These are phyloP conservation scores for Zygoascus tannicola DNA, from an alignment of 805 yeast genomes.

Conservation along the genomic window DNA sequence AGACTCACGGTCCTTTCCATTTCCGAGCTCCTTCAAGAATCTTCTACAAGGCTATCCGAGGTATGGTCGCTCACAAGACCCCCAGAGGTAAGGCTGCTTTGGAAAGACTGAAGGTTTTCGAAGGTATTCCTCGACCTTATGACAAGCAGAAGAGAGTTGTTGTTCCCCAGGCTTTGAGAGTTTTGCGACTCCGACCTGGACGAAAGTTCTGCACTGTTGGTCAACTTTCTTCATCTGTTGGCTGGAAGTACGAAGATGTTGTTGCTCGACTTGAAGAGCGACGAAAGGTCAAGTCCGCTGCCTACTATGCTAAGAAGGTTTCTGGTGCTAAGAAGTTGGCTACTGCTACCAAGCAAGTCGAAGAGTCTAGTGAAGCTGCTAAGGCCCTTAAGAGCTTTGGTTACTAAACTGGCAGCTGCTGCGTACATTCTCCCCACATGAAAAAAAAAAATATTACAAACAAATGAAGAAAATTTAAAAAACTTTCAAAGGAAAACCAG, in stretches of 20 bases:
- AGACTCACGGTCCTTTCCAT: conserved; percentile 99
- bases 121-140: conserved; percentile 99
- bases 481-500: too few relatives aligned
- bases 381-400: conserved; percentile 94
- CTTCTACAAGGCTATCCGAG: conserved; percentile 98
- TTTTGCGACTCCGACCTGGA: conserved; percentile 97
- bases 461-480: too few relatives aligned
- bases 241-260: conserved; percentile 99
- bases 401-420: too few relatives aligned
- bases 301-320: conserved; percentile 97
- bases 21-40: conserved; percentile 99
- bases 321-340: conserved; percentile 88
- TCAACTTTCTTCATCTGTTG: conserved; percentile 91
- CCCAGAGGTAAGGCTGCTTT: conserved; percentile 99
- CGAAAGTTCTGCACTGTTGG: conserved; percentile 99
- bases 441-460: too few relatives aligned
- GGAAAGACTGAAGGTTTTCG: conserved; percentile 98
- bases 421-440: too few relatives aligned
- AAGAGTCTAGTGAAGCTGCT: conserved; percentile 74
- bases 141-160: conserved; percentile 99
- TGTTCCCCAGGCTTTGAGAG: conserved; percentile 99
- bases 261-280: conserved; percentile 97
- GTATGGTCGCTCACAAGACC: conserved; percentile 99
- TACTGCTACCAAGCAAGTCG: conserved; percentile 79
- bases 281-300: conserved; percentile 98